Evolutionary conservation across 257 asterid genomes (phyloP).

Genomic region (Schizonepeta tenuifolia): DNA sequence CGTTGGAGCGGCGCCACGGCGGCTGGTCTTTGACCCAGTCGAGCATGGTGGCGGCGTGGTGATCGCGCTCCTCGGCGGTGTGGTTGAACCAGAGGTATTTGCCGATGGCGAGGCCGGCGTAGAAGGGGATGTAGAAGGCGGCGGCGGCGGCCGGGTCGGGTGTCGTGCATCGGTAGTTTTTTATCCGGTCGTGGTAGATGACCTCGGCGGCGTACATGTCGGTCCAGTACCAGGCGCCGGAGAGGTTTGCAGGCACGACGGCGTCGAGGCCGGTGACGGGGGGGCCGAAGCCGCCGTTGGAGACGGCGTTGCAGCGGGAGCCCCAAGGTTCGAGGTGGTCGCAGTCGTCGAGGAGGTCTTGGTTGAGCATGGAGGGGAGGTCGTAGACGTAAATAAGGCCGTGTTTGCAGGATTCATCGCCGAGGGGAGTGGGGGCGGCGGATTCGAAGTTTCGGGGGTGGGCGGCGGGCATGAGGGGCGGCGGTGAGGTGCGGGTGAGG

Average conservation of each 20-base stretch:
- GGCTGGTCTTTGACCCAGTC: constrained; percentile 53
- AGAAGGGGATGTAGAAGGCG: constrained; percentile 65
- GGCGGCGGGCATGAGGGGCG: constrained; percentile 35
- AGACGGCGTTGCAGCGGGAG: constrained; percentile 55
- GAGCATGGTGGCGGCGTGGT: constrained; percentile 46
- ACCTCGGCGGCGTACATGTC: constrained; percentile 67
- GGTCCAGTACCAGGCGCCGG: constrained; percentile 67
- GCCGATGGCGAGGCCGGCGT: constrained; percentile 68
- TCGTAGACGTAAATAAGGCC: constrained; percentile 58
- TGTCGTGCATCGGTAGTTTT: constrained; percentile 44
- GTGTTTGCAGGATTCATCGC: constrained; percentile 34
- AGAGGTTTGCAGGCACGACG: constrained; percentile 41
- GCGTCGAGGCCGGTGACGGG: constrained; percentile 46
- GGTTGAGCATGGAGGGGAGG: constrained; percentile 51
- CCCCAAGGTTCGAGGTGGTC: constrained; percentile 61
- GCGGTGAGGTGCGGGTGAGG: constrained; percentile 37
- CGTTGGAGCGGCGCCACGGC: constrained; percentile 48
- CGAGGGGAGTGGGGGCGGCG: constrained; percentile 5
- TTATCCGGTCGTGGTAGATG: constrained; percentile 52
- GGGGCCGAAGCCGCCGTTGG: constrained; percentile 66
- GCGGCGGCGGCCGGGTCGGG: constrained; percentile 36
- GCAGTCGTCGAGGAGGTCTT: constrained; percentile 52
- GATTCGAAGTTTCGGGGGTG: constrained; percentile 28
- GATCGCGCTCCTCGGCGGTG: constrained; percentile 56
- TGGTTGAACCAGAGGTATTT: constrained; percentile 57